Conservation (phyloP, 768 basidiomycete genomes). For the Collybia sordida region DNA sequence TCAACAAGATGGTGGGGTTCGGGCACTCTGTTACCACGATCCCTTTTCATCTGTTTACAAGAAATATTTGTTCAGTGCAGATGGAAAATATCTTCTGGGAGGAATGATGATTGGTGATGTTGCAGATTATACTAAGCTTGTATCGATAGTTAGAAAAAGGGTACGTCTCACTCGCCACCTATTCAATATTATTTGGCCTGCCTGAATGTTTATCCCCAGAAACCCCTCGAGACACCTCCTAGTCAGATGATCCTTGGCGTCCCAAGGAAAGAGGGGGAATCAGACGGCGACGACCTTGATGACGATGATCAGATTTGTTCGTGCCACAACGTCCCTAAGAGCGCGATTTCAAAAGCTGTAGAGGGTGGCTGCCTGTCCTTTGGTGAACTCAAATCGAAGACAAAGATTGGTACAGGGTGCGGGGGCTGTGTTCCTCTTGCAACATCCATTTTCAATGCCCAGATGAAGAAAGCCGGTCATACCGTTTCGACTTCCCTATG, state of each 20-base stretch:
- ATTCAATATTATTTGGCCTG: not conserved
- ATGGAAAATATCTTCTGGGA: conserved; percentile 71
- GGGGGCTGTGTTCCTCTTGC: conserved; percentile 71
- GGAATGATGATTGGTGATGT: conserved; percentile 84
- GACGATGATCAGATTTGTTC: conserved; percentile 73
- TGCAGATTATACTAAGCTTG: conserved; percentile 64
- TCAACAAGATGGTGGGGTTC: not conserved
- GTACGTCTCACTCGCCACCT: conserved; percentile 24
- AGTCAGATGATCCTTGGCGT: conserved; percentile 65
- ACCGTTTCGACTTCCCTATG: conserved; percentile 60
- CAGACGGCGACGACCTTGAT: conserved; percentile 65
- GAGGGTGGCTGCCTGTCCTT: conserved; percentile 48
- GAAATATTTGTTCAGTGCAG: conserved; percentile 72
- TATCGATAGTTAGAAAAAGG: conserved; percentile 71
- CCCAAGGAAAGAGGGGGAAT: conserved; percentile 44
- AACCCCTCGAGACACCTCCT: conserved; percentile 63
- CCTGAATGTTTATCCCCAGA: conserved; percentile 33
- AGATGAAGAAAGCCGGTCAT: conserved; percentile 69
- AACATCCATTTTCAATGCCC: conserved; percentile 44
- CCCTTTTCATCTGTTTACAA: conserved; percentile 74
- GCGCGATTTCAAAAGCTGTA: conserved; percentile 49
- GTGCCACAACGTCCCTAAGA: conserved; percentile 72
- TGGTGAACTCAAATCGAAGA: conserved; percentile 58
- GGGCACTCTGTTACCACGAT: conserved; percentile 58
- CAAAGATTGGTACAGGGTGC: conserved; percentile 72